phyloP scores from a whole-genome alignment of 1,139 yeast species.

The Saccharomyces uvarum region DNA sequence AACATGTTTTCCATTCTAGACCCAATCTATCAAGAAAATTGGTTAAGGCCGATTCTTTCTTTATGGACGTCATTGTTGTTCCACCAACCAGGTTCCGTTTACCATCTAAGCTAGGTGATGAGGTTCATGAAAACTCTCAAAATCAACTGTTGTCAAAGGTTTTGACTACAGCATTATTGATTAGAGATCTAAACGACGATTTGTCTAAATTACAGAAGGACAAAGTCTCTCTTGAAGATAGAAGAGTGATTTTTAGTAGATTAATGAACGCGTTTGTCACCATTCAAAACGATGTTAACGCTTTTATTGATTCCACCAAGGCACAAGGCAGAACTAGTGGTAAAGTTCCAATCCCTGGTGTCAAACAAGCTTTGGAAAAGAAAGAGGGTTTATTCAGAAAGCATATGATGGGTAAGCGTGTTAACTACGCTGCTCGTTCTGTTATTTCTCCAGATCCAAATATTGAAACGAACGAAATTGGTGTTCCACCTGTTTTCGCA shows the following conservation, averaged over 20 bases:
- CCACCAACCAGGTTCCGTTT: conserved; percentile 96
- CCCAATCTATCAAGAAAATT: conserved; percentile 46
- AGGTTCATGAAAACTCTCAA: conserved; percentile 88
- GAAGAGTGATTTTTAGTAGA: conserved; percentile 74
- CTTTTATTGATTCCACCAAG: conserved; percentile 86
- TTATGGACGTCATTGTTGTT: conserved; percentile 77
- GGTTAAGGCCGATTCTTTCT: conserved; percentile 80
- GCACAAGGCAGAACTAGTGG: conserved; percentile 63
- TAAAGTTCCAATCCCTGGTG: conserved; percentile 79
- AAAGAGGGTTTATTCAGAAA: conserved; percentile 97
- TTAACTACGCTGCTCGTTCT: conserved; percentile 96
- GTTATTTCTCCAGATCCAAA: conserved; percentile 99
- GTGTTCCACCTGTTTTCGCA: conserved; percentile 98
- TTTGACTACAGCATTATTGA: conserved; percentile 68
- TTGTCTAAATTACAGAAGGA: conserved; percentile 56
- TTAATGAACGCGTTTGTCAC: conserved; percentile 93
- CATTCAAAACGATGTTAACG: conserved; percentile 90
- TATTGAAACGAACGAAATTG: conserved; percentile 94
- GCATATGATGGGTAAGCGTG: conserved; percentile 99
- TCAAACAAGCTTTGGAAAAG: conserved; percentile 95
- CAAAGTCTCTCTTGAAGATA: conserved; percentile 55
- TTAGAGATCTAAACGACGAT: conserved; percentile 83
- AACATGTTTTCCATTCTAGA: conserved; percentile 66
- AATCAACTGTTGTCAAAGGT: conserved; percentile 79
- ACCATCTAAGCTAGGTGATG: conserved; percentile 95